A percentile compares a stretch with the other conserved stretches of the same genome.
Evolutionary conservation across 306 rosid genomes (phyloP).

Genomic region (Vigna angularis): DNA sequence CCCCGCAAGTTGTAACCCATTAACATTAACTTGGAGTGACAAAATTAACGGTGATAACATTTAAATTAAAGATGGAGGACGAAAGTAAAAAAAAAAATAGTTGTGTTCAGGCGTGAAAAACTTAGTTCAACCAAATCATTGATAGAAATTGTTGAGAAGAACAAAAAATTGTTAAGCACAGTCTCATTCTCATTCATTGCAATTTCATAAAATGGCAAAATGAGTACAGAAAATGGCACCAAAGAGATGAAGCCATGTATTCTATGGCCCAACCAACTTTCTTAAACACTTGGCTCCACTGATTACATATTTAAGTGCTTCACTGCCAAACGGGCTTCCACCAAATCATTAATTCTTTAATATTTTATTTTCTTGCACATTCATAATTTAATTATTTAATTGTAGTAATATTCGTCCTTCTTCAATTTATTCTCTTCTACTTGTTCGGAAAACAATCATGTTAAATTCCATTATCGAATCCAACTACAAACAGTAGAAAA

Average conservation of each 20-base stretch:
- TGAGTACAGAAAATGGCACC: slow-evolving; percentile 15
- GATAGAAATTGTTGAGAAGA: background rate
- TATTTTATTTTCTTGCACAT: background rate
- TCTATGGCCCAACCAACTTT: background rate
- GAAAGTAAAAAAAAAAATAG: too few relatives aligned
- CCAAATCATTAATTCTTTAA: slow-evolving; percentile 13
- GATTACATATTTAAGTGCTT: slow-evolving; percentile 1
- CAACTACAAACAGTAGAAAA: too few relatives aligned
- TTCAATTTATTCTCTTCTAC: background rate
- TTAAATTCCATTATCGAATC: slow-evolving; percentile 1
- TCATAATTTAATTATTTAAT: slow-evolving; percentile 18
- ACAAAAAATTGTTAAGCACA: background rate
- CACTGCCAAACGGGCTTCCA: slow-evolving; percentile 38
- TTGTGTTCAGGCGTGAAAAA: too few relatives aligned
- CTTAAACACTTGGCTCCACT: background rate
- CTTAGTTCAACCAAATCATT: background rate
- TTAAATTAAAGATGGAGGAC: too few relatives aligned
- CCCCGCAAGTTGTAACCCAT: too few relatives aligned
- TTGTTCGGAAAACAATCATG: slow-evolving; percentile 13
- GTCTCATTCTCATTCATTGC: background rate
- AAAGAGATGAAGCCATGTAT: background rate
- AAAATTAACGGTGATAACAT: too few relatives aligned
- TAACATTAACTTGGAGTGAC: too few relatives aligned
- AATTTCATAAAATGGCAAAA: background rate
- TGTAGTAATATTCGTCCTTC: slow-evolving; percentile 3